These are phyloP conservation scores for Lithocarpus polystachyus DNA, from an alignment of 306 rosid genomes.

Conservation along the genomic window DNA sequence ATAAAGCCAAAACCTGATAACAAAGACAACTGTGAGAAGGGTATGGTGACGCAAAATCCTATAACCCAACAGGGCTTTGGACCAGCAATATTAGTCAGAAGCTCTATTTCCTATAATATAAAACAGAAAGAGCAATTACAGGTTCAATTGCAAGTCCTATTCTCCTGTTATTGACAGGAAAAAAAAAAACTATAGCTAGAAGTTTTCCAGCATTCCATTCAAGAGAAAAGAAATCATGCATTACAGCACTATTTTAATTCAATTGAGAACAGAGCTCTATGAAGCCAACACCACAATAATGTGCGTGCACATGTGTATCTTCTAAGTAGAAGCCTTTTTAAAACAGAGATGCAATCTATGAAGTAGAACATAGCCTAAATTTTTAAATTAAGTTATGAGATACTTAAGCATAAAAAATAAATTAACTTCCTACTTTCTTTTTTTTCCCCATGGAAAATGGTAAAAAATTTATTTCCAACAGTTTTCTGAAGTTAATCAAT, in stretches of 20 bases:
- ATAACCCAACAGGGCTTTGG: not conserved
- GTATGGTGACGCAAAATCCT: not conserved
- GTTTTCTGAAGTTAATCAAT: not conserved
- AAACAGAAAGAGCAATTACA: not conserved
- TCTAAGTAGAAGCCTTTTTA: no score
- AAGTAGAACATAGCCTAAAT: no score
- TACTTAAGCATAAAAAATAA: not conserved
- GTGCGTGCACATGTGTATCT: no score
- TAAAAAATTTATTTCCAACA: not conserved
- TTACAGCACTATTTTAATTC: not conserved
- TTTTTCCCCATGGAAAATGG: not conserved
- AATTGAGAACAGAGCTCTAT: not conserved
- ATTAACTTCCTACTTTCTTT: not conserved
- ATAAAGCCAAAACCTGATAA: constrained; percentile 65
- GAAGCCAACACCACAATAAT: no score
- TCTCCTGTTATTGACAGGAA: not conserved
- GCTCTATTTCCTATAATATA: not conserved
- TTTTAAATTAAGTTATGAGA: not conserved
- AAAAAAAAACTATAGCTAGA: not conserved
- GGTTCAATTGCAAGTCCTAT: not conserved
- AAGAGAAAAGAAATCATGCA: not conserved
- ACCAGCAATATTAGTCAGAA: not conserved
- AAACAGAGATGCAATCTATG: no score
- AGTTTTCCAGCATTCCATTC: not conserved
- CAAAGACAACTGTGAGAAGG: not conserved